Evolutionary conservation across 2,329 filamentous ascomycete genomes (phyloP).

Genomic region (Geosmithia morbida): DNA sequence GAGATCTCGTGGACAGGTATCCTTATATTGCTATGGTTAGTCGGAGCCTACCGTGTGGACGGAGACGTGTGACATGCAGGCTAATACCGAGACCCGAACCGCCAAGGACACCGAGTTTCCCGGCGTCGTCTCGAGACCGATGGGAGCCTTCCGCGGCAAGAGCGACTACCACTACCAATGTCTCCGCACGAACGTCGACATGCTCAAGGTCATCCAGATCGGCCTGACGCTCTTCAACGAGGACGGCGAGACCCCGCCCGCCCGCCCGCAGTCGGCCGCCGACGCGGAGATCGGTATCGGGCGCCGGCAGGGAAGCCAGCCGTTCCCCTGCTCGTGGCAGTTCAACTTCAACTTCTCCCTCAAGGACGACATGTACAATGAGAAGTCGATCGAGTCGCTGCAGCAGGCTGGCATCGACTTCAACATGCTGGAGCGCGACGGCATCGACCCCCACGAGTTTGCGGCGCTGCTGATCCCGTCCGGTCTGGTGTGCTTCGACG

Average conservation of each 20-base stretch:
- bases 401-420: constrained; percentile 92
- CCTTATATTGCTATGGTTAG: constrained; percentile 96
- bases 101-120: constrained; percentile 93
- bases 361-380: constrained; percentile 94
- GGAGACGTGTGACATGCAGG: not conserved
- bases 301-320: constrained; percentile 24
- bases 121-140: constrained; percentile 90
- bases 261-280: constrained; percentile 36
- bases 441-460: constrained; percentile 83
- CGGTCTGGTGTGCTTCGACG: constrained; percentile 73
- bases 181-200: constrained; percentile 88
- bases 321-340: constrained; percentile 80
- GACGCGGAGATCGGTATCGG: constrained; percentile 20
- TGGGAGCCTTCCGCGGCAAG: constrained; percentile 87
- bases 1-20: constrained; percentile 77
- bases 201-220: constrained; percentile 94
- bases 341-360: constrained; percentile 98
- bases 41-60: constrained; percentile 1
- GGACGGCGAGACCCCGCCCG: constrained; percentile 73
- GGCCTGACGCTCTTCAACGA: constrained; percentile 88
- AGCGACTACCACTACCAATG: constrained; percentile 99
- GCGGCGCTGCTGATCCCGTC: constrained; percentile 83
- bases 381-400: constrained; percentile 84
- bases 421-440: constrained; percentile 64
- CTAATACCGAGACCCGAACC: not conserved